Evolutionary conservation across 148 eudicot species (phyloP).

Genomic region (Diospyros lotus): DNA sequence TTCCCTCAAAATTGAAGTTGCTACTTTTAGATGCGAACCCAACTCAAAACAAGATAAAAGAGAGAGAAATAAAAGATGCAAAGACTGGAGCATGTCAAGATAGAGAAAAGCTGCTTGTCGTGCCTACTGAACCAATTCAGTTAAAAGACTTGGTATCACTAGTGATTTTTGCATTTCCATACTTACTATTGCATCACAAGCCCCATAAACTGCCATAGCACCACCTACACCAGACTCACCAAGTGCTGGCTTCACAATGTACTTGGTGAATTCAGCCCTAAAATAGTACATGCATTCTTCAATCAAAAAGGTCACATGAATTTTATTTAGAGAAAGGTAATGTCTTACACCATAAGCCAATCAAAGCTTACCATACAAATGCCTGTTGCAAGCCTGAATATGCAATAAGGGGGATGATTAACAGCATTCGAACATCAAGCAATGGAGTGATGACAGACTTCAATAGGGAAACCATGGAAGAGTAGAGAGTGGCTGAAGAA

Average conservation of each 20-base stretch:
- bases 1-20: no score
- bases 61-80: conserved; percentile 3
- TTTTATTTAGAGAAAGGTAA: not conserved
- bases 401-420: conserved; percentile 85
- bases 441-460: conserved; percentile 58
- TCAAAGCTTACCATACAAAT: conserved; percentile 75
- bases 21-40: not conserved
- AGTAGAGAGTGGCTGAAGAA: conserved; percentile 38
- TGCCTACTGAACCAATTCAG: not conserved
- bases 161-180: conserved; percentile 3
- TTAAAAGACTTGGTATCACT: not conserved
- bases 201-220: conserved; percentile 91
- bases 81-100: not conserved
- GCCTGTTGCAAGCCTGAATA: conserved; percentile 98
- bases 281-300: conserved; percentile 4
- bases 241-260: conserved; percentile 74
- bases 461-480: conserved; percentile 43
- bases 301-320: not conserved
- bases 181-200: conserved; percentile 94
- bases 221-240: conserved; percentile 95
- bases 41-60: not conserved
- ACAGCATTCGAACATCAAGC: conserved; percentile 60
- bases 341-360: not conserved
- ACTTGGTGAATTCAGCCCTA: conserved; percentile 89
- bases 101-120: not conserved